Percentiles rank a stretch among this genome's conserved stretches.
phyloP scores from a whole-genome alignment of 202 grass and related monocot genomes.

The Setaria viridis region DNA sequence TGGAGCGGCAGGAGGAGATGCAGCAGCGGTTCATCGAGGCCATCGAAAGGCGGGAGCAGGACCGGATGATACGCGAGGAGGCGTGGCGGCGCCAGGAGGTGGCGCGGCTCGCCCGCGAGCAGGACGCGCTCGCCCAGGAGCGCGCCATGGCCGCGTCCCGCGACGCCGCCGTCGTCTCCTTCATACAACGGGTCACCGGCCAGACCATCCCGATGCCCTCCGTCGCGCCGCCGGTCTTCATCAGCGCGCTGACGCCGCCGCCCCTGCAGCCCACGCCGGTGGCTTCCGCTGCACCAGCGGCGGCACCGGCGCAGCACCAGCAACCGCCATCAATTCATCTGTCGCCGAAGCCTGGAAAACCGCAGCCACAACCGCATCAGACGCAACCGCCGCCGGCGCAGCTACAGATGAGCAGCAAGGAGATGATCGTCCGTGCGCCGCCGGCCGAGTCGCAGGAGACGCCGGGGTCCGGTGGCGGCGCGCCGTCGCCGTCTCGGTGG shows the following conservation, averaged over 20 bases:
- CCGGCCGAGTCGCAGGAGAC: too few species aligned
- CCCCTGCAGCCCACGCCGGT: constrained; percentile 48
- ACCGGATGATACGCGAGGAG: constrained; percentile 88
- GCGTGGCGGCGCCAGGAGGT: constrained; percentile 91
- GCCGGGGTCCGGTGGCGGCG: too few species aligned
- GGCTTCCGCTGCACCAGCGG: constrained; percentile 39
- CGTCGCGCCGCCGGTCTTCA: constrained; percentile 11
- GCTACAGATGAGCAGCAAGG: background rate
- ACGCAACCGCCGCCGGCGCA: constrained; percentile 1
- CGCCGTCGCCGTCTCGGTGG: constrained; percentile 68
- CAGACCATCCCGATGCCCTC: constrained; percentile 64
- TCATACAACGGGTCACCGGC: constrained; percentile 84
- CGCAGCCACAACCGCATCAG: constrained; percentile 14
- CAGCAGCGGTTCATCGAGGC: constrained; percentile 78
- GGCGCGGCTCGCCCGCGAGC: constrained; percentile 72
- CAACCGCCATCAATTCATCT: background rate
- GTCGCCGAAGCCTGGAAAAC: background rate
- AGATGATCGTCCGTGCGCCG: too few species aligned
- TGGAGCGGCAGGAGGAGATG: constrained; percentile 95
- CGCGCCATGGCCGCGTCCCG: constrained; percentile 83
- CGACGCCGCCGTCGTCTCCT: constrained; percentile 85
- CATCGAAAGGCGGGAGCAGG: constrained; percentile 82
- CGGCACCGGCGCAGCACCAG: background rate
- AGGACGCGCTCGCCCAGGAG: constrained; percentile 86
- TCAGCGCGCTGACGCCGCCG: background rate